A percentile compares a stretch with the other conserved stretches of the same genome.
Conservation (phyloP, 768 basidiomycete genomes). For the Paxillus ammoniavirescens region DNA sequence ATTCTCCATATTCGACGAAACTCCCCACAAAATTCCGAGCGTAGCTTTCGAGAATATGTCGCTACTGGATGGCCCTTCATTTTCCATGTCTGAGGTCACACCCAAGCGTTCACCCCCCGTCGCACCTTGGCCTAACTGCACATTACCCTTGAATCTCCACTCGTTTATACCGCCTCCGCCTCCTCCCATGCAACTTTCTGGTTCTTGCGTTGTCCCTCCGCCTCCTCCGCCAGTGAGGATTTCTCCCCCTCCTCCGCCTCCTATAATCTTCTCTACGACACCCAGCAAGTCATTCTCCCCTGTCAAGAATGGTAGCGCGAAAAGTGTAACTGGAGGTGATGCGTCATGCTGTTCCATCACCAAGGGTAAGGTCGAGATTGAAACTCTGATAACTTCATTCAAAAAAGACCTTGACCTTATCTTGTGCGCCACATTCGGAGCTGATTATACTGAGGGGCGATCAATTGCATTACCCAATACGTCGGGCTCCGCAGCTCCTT, state of each 20-base stretch:
- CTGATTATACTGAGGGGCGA: conserved; percentile 2
- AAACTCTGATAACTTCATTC: conserved; percentile 47
- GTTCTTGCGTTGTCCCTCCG: conserved; percentile 15
- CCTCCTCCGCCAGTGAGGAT: conserved; percentile 12
- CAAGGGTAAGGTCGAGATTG: conserved; percentile 49
- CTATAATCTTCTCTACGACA: not conserved
- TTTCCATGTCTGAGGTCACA: not conserved
- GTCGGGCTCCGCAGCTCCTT: not conserved
- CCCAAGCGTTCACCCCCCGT: conserved; percentile 1
- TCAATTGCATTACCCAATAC: not conserved
- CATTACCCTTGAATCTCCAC: not conserved
- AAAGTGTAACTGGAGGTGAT: not conserved
- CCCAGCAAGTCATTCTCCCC: not conserved
- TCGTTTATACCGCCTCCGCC: conserved; percentile 6
- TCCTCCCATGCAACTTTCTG: conserved; percentile 24
- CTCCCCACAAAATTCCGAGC: conserved; percentile 35
- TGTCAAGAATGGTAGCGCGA: not conserved
- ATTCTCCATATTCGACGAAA: conserved; percentile 60
- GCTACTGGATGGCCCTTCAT: not conserved
- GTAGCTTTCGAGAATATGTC: conserved; percentile 4
- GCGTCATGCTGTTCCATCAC: conserved; percentile 43
- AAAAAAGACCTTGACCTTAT: conserved; percentile 51
- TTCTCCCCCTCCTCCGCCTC: conserved; percentile 6
- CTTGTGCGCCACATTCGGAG: conserved; percentile 37
- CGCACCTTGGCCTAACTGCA: not conserved